Evolutionary conservation across 495 filamentous ascomycete genomes (phyloP), one percentile per base, ranked within the genome.

Genomic region (Darksidea phi): DNA sequence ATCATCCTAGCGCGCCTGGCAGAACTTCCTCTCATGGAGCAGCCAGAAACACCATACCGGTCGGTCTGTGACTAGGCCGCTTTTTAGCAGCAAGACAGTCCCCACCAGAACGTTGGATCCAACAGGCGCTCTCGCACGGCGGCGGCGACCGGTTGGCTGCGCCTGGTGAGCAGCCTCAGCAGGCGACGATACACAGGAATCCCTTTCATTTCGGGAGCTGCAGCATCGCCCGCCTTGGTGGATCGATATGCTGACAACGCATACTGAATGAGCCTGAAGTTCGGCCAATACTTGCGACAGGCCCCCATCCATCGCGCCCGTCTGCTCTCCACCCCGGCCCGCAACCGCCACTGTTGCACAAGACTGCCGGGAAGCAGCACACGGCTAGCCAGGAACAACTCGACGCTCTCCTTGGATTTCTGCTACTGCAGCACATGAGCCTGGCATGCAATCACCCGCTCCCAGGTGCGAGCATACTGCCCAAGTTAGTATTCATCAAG

Each of bases 151-250:
- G 42, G 41, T 11, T 37, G 25, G 25, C 25, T 53, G 49, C 54
- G 21, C 28, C 10, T 38, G 24, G 38, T 11, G 15, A 37, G 38
- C 38, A 20, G 28, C 36, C 50, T 24, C 41, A 56, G 50, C 51
- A 58, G 28, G 57, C 52, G 57, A 52, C 36, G 59, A 37, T 20
- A 28, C 51, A 64, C 60, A 60, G 34, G 46, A 38, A 50, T 60
- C 66, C 66, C 61, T 68, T 68, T 57, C 55, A 68, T 68, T 68
- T 68, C 66, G 66, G 66, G 52, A 53, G 42, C 66, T 68, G 66
- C 66, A 68, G 66, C 59, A 68, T 68, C 66, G 49, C 54, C 64
- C 64, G 56, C 54, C 32, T 36, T 54, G 48, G 48, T 49, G 64
- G 59, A 63, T 60, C 64, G 50, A 67, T 56, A 56, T 64, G 61